phyloP scores from a whole-genome alignment of 768 basidiomycete genomes.

The Nevesoporus exiguus region DNA sequence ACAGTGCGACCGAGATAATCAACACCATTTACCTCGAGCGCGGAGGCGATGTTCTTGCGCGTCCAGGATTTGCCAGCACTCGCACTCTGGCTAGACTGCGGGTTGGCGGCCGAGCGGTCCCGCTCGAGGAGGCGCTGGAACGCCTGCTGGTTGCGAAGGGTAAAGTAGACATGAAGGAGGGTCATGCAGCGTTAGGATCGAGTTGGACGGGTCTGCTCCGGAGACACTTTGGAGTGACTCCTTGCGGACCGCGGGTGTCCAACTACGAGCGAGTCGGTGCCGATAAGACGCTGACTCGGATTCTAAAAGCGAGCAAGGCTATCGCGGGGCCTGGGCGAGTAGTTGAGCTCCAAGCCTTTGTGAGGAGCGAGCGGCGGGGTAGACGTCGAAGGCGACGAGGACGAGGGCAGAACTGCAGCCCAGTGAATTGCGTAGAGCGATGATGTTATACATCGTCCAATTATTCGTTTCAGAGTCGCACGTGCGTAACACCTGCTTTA shows the following conservation, averaged over 20 bases:
- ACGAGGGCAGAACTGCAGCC: neutral
- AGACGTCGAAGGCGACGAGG: neutral
- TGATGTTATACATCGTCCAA: neutral
- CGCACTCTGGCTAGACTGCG: conserved; percentile 31
- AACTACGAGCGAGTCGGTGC: conserved; percentile 14
- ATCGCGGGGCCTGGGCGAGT: neutral
- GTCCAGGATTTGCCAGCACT: conserved; percentile 60
- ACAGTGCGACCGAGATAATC: conserved; percentile 74
- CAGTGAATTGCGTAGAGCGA: neutral
- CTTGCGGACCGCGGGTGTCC: conserved; percentile 23
- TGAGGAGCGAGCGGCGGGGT: too few relatives aligned
- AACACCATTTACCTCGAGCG: conserved; percentile 62
- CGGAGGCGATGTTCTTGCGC: conserved; percentile 38
- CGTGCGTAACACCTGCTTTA: conserved; percentile 5
- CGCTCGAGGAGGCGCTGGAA: conserved; percentile 73
- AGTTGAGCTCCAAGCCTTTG: neutral
- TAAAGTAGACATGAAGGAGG: conserved; percentile 75
- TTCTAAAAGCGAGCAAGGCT: neutral
- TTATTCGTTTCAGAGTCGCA: conserved; percentile 5
- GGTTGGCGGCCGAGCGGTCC: conserved; percentile 34
- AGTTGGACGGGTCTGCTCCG: conserved; percentile 18
- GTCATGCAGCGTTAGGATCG: conserved; percentile 51
- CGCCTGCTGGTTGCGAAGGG: conserved; percentile 66
- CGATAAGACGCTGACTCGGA: conserved; percentile 12
- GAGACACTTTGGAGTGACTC: conserved; percentile 25